phyloP scores from a whole-genome alignment of 352 stramenopile species.

The Phytophthora citrophthora region DNA sequence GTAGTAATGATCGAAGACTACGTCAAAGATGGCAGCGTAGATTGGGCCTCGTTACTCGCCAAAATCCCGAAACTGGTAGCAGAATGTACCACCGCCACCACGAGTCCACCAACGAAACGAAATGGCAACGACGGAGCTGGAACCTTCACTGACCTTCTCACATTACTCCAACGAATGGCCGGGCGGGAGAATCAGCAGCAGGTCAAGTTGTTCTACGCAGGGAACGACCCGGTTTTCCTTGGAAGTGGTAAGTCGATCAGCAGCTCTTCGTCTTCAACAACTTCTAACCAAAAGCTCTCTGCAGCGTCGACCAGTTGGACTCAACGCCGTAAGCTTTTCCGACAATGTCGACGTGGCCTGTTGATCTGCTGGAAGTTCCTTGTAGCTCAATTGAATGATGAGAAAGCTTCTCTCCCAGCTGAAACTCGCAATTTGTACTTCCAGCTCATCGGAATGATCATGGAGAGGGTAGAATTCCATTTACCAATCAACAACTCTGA shows the following conservation, averaged over 20 bases:
- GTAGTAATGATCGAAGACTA: constrained; percentile 12
- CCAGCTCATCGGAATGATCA: constrained; percentile 66
- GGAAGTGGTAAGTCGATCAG: constrained; percentile 11
- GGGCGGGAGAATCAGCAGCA: constrained; percentile 59
- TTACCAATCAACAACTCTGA: constrained; percentile 29
- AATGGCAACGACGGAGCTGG: constrained; percentile 2
- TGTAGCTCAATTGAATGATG: constrained; percentile 63
- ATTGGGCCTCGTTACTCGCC: constrained; percentile 43
- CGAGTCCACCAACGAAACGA: constrained; percentile 11
- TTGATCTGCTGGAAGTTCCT: constrained; percentile 75
- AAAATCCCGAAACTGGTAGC: constrained; percentile 54
- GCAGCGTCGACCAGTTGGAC: constrained; percentile 19
- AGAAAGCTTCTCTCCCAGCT: constrained; percentile 33
- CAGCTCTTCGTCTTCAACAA: not conserved
- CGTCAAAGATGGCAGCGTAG: constrained; percentile 27
- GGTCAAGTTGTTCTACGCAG: constrained; percentile 62
- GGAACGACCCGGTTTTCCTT: constrained; percentile 18
- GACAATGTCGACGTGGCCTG: constrained; percentile 64
- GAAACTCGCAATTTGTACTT: constrained; percentile 66
- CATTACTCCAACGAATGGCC: constrained; percentile 66
- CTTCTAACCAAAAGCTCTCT: constrained; percentile 2
- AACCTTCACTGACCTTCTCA: constrained; percentile 42
- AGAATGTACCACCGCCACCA: constrained; percentile 33
- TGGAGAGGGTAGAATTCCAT: constrained; percentile 74
- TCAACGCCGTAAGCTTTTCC: constrained; percentile 50